Evolutionary conservation across 306 rosid species (phyloP).

Genomic region (Pachyrhizus erosus): DNA sequence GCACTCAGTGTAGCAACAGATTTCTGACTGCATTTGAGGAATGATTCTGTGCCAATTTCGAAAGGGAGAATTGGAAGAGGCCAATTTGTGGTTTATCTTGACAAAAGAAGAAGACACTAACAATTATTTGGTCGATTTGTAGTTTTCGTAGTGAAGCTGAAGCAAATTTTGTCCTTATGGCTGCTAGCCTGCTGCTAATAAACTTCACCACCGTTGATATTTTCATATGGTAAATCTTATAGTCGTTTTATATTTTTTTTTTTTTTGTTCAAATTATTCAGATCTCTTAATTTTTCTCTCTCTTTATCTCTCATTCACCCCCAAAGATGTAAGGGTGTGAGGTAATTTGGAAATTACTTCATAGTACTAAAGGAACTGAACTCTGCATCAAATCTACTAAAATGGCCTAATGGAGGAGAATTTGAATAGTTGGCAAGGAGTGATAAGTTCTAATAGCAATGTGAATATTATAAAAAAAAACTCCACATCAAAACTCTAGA

Average conservation of each 20-base stretch:
- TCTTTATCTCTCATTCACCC: not conserved
- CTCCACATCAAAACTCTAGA: no score
- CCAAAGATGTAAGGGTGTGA: not conserved
- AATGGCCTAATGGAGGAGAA: no score
- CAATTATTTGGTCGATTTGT: not conserved
- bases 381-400: no score
- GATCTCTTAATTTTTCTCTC: not conserved
- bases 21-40: constrained; percentile 17
- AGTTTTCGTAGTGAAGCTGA: not conserved
- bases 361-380: no score
- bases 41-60: not conserved
- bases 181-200: not conserved
- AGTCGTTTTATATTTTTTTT: not conserved
- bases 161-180: not conserved
- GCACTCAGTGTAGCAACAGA: not conserved
- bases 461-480: no score
- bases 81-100: constrained; percentile 14
- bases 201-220: not conserved
- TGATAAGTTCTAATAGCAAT: no score
- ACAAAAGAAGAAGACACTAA: not conserved
- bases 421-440: no score
- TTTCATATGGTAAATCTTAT: not conserved
- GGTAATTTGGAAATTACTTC: no score
- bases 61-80: not conserved
- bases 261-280: not conserved